Percentiles rank a stretch among this genome's conserved stretches.
These are phyloP conservation scores for Podospora sp. DNA, from an alignment of 495 filamentous ascomycete species.

Conservation along the genomic window DNA sequence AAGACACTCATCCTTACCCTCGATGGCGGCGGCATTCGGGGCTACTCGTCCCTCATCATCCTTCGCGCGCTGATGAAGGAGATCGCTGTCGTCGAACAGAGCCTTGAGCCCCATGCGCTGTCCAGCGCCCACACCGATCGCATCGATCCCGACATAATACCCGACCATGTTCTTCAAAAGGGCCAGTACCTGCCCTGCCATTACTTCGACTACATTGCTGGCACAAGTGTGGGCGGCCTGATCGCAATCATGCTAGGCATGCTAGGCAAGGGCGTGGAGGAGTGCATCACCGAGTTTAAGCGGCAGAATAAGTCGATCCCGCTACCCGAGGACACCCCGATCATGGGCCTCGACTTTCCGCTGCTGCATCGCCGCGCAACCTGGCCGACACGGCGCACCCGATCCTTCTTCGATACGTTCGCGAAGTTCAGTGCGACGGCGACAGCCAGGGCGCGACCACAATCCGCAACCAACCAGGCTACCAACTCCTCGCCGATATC, in stretches of 20 bases:
- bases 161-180: conserved; percentile 45
- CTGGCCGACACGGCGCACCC: conserved; percentile 35
- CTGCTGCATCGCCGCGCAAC: conserved; percentile 30
- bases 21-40: conserved; percentile 39
- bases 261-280: conserved; percentile 32
- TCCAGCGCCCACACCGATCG: conserved; percentile 34
- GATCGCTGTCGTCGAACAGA: conserved; percentile 32
- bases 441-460: conserved; percentile 8
- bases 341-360: conserved; percentile 30
- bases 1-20: conserved; percentile 36
- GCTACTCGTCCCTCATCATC: conserved; percentile 37
- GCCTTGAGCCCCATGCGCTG: conserved; percentile 21
- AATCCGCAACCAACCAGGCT: not conserved
- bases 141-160: conserved; percentile 37
- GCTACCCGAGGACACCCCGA: conserved; percentile 25
- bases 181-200: conserved; percentile 54
- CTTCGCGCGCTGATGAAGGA: conserved; percentile 35
- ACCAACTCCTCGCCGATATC: conserved; percentile 15
- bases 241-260: conserved; percentile 43
- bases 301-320: conserved; percentile 36
- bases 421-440: conserved; percentile 32
- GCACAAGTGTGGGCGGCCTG: conserved; percentile 42
- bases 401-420: conserved; percentile 39
- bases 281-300: conserved; percentile 36
- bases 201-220: conserved; percentile 47